Evolutionary conservation across 2,329 filamentous ascomycete genomes (phyloP).

Genomic region (Stagonosporopsis tanaceti): DNA sequence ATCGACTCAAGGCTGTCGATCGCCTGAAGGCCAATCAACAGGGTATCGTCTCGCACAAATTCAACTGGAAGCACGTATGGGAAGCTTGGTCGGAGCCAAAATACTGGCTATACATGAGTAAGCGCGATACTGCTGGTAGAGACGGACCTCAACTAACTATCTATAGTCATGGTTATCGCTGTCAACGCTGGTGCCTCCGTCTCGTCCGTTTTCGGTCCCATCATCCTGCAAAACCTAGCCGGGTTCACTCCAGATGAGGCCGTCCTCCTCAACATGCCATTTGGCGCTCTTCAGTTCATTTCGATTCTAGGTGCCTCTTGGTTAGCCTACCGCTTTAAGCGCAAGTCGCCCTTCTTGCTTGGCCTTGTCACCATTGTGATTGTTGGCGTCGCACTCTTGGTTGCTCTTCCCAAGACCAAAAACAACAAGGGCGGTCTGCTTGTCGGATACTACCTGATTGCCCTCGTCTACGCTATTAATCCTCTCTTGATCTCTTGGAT

Average conservation of each 20-base stretch:
- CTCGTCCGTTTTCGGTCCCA: constrained; percentile 66
- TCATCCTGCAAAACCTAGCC: constrained; percentile 63
- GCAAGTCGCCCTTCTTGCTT: constrained; percentile 61
- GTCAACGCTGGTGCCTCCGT: constrained; percentile 52
- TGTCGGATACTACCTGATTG: constrained; percentile 70
- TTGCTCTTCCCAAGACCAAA: constrained; percentile 54
- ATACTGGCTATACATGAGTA: constrained; percentile 56
- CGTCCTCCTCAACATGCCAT: constrained; percentile 63
- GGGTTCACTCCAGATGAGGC: constrained; percentile 69
- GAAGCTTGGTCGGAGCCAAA: constrained; percentile 64
- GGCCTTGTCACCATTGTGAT: constrained; percentile 62
- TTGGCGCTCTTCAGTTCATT: constrained; percentile 51
- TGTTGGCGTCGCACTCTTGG: constrained; percentile 65
- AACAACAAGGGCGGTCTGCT: constrained; percentile 59
- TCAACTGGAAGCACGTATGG: constrained; percentile 70
- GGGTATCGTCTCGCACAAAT: constrained; percentile 72
- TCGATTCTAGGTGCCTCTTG: constrained; percentile 55
- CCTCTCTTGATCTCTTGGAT: constrained; percentile 74
- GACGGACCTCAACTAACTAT: neutral
- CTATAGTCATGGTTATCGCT: constrained; percentile 31
- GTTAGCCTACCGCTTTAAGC: constrained; percentile 66
- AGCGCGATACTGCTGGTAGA: neutral
- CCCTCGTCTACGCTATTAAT: constrained; percentile 72
- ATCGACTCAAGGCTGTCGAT: constrained; percentile 73
- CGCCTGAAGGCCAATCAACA: constrained; percentile 77